Evolutionary conservation across 768 basidiomycete species (phyloP), one percentile per base, ranked within the genome.

Genomic region (Kwoniella sp.): DNA sequence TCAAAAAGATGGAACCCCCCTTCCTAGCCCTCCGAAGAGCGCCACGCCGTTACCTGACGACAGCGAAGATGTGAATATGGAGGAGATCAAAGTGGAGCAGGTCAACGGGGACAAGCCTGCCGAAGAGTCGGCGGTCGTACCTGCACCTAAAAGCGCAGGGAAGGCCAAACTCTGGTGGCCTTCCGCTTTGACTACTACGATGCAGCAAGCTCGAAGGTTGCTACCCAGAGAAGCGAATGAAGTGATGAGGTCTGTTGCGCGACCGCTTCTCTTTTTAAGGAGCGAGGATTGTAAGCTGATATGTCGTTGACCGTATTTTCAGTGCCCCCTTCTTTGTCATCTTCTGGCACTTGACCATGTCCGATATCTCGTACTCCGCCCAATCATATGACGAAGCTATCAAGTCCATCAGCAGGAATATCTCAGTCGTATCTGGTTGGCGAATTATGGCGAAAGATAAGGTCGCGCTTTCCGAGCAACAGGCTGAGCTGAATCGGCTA

Each of bases 301-400:
- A n/a, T n/a, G n/a, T n/a, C n/a, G n/a, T n/a, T n/a, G n/a, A n/a
- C n/a, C n/a, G n/a, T n/a, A n/a, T n/a, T n/a, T n/a, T n/a, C 13
- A 96, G 95, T 2, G 88, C 92, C 27, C 90, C 88, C 1, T 98
- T 99, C 81, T 97, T 93, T 74, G 81, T 91, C 50, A 92, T 94
- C 2, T 99, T 97, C 82, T 99, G 96, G 96, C 94, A 97, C 78
- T 80, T 98, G 55, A 89, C 91, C 0, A 89, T 90, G 33, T 91
- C 92, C 72, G 96, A 99, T 79, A 84, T 98, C 33, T 82, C 86
- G 0, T 89, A 90, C 13, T 92, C 94, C 0, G 83, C 84, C 19
- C 74, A 85, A 6, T 86, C 86, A 63, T 99, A 98, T 65, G 88
- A 90, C 49, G 88, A 90, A 72, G 90, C 92, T 72, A 85, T 86